phyloP scores from a whole-genome alignment of 768 basidiomycete species.

The Myochromella boudieri region DNA sequence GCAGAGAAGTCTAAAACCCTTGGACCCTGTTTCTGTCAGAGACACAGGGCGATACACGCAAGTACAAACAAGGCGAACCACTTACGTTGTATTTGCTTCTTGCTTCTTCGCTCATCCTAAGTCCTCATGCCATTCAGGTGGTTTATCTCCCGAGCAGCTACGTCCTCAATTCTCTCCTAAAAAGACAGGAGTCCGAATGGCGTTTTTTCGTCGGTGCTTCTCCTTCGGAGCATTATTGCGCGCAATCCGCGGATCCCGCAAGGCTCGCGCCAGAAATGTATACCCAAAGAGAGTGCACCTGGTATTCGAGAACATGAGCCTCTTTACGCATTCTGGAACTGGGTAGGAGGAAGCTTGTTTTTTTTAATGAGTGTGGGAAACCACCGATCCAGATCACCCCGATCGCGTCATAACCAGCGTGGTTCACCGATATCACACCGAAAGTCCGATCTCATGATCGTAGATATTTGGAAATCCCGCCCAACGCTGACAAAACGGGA shows the following conservation, averaged over 20 bases:
- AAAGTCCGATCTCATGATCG: constrained; percentile 13
- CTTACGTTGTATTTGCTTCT: neutral
- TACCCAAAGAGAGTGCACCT: neutral
- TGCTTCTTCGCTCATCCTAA: constrained; percentile 1
- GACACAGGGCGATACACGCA: neutral
- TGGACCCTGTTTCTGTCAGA: neutral
- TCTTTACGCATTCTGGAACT: neutral
- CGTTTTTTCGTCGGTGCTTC: neutral
- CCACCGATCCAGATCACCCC: constrained; percentile 1
- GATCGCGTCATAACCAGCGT: constrained; percentile 7
- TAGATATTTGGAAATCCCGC: constrained; percentile 3
- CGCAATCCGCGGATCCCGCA: constrained; percentile 5
- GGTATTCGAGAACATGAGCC: neutral
- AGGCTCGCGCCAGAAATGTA: neutral
- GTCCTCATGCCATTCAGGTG: neutral
- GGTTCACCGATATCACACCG: constrained; percentile 10
- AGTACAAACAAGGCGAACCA: neutral
- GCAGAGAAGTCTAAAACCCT: too few relatives aligned
- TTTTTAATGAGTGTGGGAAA: constrained; percentile 12
- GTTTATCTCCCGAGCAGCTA: neutral
- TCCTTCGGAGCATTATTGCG: neutral
- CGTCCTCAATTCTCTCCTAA: neutral
- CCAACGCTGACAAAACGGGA: too few relatives aligned
- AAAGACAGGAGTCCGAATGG: neutral
- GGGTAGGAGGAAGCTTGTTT: neutral